Evolutionary conservation across 106 monocot genomes (phyloP).

Genomic region (Allium fistulosum): DNA sequence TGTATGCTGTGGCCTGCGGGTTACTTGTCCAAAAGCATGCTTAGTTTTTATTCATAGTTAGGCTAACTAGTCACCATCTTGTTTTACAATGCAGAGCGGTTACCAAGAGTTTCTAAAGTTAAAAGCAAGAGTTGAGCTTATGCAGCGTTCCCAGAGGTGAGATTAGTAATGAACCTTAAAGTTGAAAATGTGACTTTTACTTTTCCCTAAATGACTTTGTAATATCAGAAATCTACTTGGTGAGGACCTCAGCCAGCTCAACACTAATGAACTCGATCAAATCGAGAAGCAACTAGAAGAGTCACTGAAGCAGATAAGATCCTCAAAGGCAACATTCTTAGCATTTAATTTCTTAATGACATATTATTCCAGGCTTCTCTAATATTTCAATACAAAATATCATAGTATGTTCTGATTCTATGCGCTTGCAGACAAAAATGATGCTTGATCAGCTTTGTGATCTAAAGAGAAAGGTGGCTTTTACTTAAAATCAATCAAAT

Average conservation of each 20-base stretch:
- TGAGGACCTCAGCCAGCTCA: conserved; percentile 48
- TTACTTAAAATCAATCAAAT: no score
- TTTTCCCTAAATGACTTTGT: neutral
- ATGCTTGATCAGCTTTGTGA: no score
- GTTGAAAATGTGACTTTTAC: neutral
- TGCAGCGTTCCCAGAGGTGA: conserved; percentile 58
- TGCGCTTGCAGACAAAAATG: no score
- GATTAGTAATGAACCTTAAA: neutral
- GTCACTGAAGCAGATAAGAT: conserved; percentile 53
- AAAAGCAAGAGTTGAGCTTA: conserved; percentile 43
- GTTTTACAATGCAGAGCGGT: conserved; percentile 26
- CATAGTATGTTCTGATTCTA: no score
- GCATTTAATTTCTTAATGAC: neutral
- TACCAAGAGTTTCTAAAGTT: conserved; percentile 63
- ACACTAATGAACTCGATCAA: conserved; percentile 52
- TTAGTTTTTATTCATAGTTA: neutral
- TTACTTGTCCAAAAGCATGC: neutral
- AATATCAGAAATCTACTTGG: conserved; percentile 58
- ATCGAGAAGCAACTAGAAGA: conserved; percentile 63
- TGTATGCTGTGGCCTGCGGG: neutral
- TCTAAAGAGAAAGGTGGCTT: no score
- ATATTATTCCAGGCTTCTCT: no score
- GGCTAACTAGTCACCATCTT: neutral
- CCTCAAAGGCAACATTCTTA: conserved; percentile 38
- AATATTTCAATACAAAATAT: no score